Evolutionary conservation across 306 rosid species (phyloP).

Genomic region (Malus orientalis): DNA sequence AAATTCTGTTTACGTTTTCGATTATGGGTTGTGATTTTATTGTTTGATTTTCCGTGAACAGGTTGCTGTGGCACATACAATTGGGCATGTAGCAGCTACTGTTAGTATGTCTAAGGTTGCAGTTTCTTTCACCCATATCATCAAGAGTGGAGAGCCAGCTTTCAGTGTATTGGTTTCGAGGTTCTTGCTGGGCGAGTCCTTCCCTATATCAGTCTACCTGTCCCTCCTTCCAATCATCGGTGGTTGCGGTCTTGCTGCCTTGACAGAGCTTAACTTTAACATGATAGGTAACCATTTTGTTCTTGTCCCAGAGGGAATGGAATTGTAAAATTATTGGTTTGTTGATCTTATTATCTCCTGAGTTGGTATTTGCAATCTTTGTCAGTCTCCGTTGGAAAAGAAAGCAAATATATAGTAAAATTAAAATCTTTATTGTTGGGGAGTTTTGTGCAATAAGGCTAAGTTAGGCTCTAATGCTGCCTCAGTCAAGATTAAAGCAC

Average conservation of each 20-base stretch:
- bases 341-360: neutral
- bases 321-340: neutral
- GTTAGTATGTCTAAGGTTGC: slow-evolving; percentile 99
- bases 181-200: slow-evolving; percentile 79
- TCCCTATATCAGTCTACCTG: slow-evolving; percentile 70
- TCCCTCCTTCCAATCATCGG: slow-evolving; percentile 95
- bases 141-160: slow-evolving; percentile 99
- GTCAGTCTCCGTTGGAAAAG: neutral
- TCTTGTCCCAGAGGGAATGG: neutral
- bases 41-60: slow-evolving; percentile 17
- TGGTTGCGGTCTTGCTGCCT: slow-evolving; percentile 94
- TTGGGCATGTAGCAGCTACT: slow-evolving; percentile 96
- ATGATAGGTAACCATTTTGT: slow-evolving; percentile 58
- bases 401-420: neutral
- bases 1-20: neutral
- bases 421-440: neutral
- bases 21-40: slow-evolving; percentile 8
- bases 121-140: slow-evolving; percentile 94
- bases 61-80: slow-evolving; percentile 98
- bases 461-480: neutral
- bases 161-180: slow-evolving; percentile 90
- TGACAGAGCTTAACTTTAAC: slow-evolving; percentile 96
- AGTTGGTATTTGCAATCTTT: neutral
- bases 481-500: neutral
- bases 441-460: neutral